A percentile compares a stretch with the other conserved stretches of the same genome.
Conservation (phyloP, 2,329 filamentous ascomycete genomes). For the Colletotrichum spinosum region DNA sequence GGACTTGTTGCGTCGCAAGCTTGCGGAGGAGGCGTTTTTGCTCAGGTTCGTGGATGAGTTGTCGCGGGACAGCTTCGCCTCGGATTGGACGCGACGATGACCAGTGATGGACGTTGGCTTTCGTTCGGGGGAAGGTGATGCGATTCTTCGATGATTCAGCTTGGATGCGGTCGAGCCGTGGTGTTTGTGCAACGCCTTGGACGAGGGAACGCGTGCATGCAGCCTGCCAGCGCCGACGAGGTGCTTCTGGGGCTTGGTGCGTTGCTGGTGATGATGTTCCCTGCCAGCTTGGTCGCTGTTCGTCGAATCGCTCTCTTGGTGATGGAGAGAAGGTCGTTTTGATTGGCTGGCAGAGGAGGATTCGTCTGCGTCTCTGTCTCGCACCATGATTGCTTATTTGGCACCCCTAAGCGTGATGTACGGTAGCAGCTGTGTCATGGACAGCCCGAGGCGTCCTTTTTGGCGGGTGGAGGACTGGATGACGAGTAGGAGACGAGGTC, state of each 20-base stretch:
- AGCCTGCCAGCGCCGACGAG: constrained; percentile 59
- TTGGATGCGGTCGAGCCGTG: constrained; percentile 50
- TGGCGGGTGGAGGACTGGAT: too few relatives aligned
- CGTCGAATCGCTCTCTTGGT: constrained; percentile 51
- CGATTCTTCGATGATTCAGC: constrained; percentile 54
- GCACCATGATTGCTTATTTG: constrained; percentile 49
- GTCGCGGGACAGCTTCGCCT: constrained; percentile 61
- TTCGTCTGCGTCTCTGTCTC: constrained; percentile 61
- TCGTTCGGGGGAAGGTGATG: constrained; percentile 57
- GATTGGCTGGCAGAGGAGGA: constrained; percentile 64
- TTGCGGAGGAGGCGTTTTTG: constrained; percentile 67
- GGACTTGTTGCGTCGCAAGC: constrained; percentile 71
- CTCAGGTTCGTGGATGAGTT: constrained; percentile 58
- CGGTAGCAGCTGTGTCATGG: too few relatives aligned
- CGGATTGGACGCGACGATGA: constrained; percentile 42
- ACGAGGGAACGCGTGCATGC: constrained; percentile 64
- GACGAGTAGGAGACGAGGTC: not conserved
- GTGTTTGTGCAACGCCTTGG: constrained; percentile 63
- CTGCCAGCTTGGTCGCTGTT: constrained; percentile 46
- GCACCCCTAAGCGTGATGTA: not conserved
- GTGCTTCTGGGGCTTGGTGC: constrained; percentile 50
- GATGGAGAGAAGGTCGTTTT: constrained; percentile 59
- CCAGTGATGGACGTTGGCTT: constrained; percentile 41
- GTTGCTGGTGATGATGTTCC: constrained; percentile 44
- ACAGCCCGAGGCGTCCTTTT: too few relatives aligned